phyloP scores from a whole-genome alignment of 306 rosid species.

The Fragaria iinumae region DNA sequence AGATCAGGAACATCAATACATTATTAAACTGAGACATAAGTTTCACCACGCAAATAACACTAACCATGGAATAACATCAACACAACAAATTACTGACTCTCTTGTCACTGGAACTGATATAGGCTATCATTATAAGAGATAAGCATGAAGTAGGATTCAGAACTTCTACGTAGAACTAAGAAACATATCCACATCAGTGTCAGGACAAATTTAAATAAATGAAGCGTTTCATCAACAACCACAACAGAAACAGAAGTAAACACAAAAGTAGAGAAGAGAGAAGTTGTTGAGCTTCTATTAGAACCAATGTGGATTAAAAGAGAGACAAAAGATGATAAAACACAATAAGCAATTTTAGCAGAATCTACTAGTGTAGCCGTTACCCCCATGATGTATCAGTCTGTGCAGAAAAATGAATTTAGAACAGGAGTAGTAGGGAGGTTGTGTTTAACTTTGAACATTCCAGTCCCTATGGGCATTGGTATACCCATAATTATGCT shows the following conservation, averaged over 20 bases:
- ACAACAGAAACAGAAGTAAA: neutral
- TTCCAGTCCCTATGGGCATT: conserved; percentile 80
- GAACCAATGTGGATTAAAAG: neutral
- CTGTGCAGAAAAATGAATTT: neutral
- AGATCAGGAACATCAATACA: too few relatives aligned
- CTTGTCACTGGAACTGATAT: too few relatives aligned
- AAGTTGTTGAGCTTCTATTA: neutral
- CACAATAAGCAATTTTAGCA: neutral
- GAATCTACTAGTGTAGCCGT: neutral
- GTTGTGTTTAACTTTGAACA: conserved; percentile 68
- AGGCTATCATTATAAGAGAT: too few relatives aligned
- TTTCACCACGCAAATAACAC: too few relatives aligned
- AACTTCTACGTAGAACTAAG: neutral
- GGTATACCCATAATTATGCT: conserved; percentile 94
- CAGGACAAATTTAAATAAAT: neutral
- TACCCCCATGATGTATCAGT: neutral
- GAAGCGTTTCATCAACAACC: neutral
- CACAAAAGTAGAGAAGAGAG: too few relatives aligned
- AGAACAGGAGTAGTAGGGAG: neutral
- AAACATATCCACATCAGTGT: neutral
- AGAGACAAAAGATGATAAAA: neutral
- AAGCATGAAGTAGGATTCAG: neutral
- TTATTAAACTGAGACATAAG: too few relatives aligned
- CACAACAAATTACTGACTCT: too few relatives aligned
- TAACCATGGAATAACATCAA: too few relatives aligned